Conservation (phyloP, 2,329 filamentous ascomycete species). For the Stagonosporopsis cucurbitacearum region DNA sequence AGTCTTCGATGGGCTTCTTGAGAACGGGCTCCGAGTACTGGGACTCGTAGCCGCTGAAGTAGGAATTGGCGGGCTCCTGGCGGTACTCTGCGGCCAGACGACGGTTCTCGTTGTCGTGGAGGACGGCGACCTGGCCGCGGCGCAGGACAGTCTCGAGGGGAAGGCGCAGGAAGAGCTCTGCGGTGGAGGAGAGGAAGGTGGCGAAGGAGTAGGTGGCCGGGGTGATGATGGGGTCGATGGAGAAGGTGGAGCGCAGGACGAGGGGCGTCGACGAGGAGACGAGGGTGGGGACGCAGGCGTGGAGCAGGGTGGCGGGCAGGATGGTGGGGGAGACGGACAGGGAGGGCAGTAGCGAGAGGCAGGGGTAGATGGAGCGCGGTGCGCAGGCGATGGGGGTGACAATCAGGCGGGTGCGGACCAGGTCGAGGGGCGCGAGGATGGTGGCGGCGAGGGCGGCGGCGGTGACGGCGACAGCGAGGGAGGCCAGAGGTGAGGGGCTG, state of each 20-base stretch:
- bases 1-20: conserved; percentile 28
- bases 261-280: conserved; percentile 84
- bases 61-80: conserved; percentile 17
- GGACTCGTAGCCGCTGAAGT: conserved; percentile 7
- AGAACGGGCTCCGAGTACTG: conserved; percentile 11
- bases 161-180: conserved; percentile 84
- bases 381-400: conserved; percentile 78
- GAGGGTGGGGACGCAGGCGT: conserved; percentile 83
- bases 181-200: conserved; percentile 79
- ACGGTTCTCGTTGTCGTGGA: conserved; percentile 46
- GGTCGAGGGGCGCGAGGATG: conserved; percentile 83
- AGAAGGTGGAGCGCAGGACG: conserved; percentile 81
- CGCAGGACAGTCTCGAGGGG: conserved; percentile 91
- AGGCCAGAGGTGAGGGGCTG: conserved; percentile 81
- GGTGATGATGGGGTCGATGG: conserved; percentile 80
- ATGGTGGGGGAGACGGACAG: conserved; percentile 70
- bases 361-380: conserved; percentile 78
- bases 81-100: conserved; percentile 37
- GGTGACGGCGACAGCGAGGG: conserved; percentile 73
- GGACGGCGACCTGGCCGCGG: conserved; percentile 79
- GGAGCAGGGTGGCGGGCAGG: conserved; percentile 82
- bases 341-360: conserved; percentile 78
- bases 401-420: conserved; percentile 86
- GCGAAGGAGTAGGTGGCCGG: conserved; percentile 82
- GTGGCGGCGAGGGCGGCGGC: conserved; percentile 75